These are phyloP conservation scores for Fusarium torulosum DNA, from an alignment of 2,329 filamentous ascomycete genomes.

Conservation along the genomic window DNA sequence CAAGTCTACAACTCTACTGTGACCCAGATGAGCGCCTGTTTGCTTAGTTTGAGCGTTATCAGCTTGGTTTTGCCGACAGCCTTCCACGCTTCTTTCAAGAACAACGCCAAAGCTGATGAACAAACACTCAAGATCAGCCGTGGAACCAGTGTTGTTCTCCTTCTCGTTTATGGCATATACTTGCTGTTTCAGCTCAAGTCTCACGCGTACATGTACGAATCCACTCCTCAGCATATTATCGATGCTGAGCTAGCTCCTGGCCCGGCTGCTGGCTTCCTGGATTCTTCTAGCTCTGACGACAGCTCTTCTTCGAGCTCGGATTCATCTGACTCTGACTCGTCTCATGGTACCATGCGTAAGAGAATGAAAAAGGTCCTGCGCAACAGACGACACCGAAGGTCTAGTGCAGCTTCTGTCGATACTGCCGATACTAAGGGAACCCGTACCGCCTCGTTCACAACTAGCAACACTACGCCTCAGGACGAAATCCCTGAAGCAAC, in stretches of 20 bases:
- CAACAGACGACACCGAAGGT: conserved; percentile 79
- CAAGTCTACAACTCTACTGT: conserved; percentile 97
- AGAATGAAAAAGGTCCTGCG: conserved; percentile 82
- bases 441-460: conserved; percentile 59
- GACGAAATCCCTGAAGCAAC: conserved; percentile 59
- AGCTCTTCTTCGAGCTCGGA: conserved; percentile 74
- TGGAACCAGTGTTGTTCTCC: conserved; percentile 78
- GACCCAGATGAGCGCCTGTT: conserved; percentile 94
- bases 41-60: conserved; percentile 90
- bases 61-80: conserved; percentile 90
- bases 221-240: conserved; percentile 91
- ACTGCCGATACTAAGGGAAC: conserved; percentile 54
- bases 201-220: conserved; percentile 91
- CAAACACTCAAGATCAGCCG: conserved; percentile 87
- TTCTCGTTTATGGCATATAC: conserved; percentile 83
- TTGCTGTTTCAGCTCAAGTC: conserved; percentile 92
- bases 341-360: conserved; percentile 75
- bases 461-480: conserved; percentile 50
- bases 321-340: conserved; percentile 71
- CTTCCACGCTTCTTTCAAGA: conserved; percentile 87
- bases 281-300: conserved; percentile 72
- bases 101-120: conserved; percentile 71
- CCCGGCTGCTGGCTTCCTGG: conserved; percentile 83
- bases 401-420: conserved; percentile 77
- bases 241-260: conserved; percentile 92